These are phyloP conservation scores for Lepidium africanum DNA, from an alignment of 345 rosid genomes.

Conservation along the genomic window DNA sequence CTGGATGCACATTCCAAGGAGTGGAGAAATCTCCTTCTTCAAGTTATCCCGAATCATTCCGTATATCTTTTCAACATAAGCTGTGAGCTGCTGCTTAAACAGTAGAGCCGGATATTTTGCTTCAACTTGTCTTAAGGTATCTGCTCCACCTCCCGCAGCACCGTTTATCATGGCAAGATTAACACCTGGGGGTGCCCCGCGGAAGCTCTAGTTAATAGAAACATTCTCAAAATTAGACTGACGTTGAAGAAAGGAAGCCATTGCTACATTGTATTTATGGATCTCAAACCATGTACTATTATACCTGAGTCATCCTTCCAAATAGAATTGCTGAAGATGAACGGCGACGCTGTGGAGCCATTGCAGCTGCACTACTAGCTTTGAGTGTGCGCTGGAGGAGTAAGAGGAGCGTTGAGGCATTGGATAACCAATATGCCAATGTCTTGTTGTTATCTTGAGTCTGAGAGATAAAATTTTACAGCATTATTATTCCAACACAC, in stretches of 20 bases:
- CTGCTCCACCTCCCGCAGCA: constrained; percentile 50
- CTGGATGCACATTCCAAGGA: constrained; percentile 95
- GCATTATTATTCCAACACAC: not conserved
- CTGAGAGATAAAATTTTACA: constrained; percentile 18
- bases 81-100: constrained; percentile 93
- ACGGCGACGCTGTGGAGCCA: constrained; percentile 95
- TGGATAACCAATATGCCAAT: constrained; percentile 92
- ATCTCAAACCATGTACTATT: not conserved
- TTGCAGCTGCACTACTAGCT: constrained; percentile 95
- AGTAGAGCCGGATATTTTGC: constrained; percentile 95
- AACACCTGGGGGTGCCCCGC: constrained; percentile 84
- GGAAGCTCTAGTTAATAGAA: constrained; percentile 64
- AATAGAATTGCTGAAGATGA: constrained; percentile 90
- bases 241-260: not conserved
- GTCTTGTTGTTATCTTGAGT: constrained; percentile 79
- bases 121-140: constrained; percentile 77
- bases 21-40: constrained; percentile 91
- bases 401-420: constrained; percentile 85
- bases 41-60: constrained; percentile 95
- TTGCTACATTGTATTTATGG: not conserved
- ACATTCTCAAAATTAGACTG: not conserved
- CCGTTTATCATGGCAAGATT: constrained; percentile 64
- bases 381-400: constrained; percentile 86
- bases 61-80: constrained; percentile 89
- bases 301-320: constrained; percentile 91